Percentiles rank a stretch among this genome's conserved stretches.
These are phyloP conservation scores for Barnettozyma pratensis DNA, from an alignment of 805 yeast genomes.

Conservation along the genomic window DNA sequence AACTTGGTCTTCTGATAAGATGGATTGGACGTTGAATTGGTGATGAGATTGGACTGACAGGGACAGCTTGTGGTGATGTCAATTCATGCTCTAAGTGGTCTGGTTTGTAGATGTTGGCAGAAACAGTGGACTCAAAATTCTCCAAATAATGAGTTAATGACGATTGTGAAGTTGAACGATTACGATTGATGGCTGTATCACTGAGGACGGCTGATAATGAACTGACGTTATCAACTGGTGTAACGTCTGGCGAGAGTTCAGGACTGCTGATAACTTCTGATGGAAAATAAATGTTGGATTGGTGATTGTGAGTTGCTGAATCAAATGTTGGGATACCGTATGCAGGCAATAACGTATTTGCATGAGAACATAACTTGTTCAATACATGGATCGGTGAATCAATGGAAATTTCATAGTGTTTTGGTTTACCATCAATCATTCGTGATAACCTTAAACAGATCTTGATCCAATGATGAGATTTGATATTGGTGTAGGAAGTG, in stretches of 20 bases:
- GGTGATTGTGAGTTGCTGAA: constrained; percentile 17
- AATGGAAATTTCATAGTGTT: constrained; percentile 90
- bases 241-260: constrained; percentile 42
- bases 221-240: constrained; percentile 33
- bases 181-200: constrained; percentile 23
- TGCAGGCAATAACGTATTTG: constrained; percentile 72
- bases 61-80: constrained; percentile 62
- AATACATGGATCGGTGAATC: constrained; percentile 90
- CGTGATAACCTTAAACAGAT: constrained; percentile 76
- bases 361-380: constrained; percentile 73
- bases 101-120: constrained; percentile 54
- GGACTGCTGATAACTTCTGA: constrained; percentile 9
- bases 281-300: constrained; percentile 37
- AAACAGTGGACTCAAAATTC: constrained; percentile 29
- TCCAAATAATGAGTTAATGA: constrained; percentile 29
- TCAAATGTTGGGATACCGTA: constrained; percentile 37
- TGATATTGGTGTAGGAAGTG: constrained; percentile 72
- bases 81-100: constrained; percentile 38
- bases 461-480: constrained; percentile 94
- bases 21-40: constrained; percentile 49
- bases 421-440: constrained; percentile 62
- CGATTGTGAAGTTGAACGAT: constrained; percentile 27
- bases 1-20: constrained; percentile 46
- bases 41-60: constrained; percentile 46
- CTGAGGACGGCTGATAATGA: constrained; percentile 17